Base-by-base conservation (phyloP, 164 flowering plant species). In the Saururus chinensis region DNA sequence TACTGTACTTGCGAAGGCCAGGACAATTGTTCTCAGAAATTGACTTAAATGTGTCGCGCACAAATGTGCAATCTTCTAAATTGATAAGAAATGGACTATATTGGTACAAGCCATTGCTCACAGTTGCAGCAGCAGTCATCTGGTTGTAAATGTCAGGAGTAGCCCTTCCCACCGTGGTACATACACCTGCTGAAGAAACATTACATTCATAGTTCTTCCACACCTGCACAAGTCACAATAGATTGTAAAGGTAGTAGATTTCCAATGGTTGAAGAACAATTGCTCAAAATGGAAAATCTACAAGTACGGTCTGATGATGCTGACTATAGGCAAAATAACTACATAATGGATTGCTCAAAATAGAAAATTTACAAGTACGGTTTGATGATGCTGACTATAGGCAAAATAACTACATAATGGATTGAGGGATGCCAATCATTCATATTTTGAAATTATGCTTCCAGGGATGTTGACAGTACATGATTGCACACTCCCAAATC, bases 41-140 rank as follows among this genome's bases (percentile, higher is more conserved):
- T 9, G 61, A 67, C 0, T 72, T 40, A 72, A 92, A 87, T 7
- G 97, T 77, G 12, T 81, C 60, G n/a, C 93, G 78, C 51, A 77
- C 89, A 73, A 92, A 92, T 20, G 77, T 78, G 77, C 97, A 92
- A 64, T 89, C 96, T 70, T 72, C 66, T 22, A 89, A 78, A 23
- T 62, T 40, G 19, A 83, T 82, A 40, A 89, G 74, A 74, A 82
- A 89, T 10, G 97, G 95, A 64, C 79, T 76, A 41, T 87, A 85
- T 19, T 51, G 76, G 62, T 80, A 72, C 60, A 92, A 61, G 4
- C 84, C 96, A 59, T 72, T 87, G 80, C 89, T 85, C 56, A 89
- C 78, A 65, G 84, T 85, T 10, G 77, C 81, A 3, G 84, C 86
- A 56, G 85, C 77, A 1, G 70, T 37, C 84, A 87, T 73, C 64